These are phyloP conservation scores for Trypanosoma vivax DNA, from an alignment of 208 protist genomes.

Conservation along the genomic window DNA sequence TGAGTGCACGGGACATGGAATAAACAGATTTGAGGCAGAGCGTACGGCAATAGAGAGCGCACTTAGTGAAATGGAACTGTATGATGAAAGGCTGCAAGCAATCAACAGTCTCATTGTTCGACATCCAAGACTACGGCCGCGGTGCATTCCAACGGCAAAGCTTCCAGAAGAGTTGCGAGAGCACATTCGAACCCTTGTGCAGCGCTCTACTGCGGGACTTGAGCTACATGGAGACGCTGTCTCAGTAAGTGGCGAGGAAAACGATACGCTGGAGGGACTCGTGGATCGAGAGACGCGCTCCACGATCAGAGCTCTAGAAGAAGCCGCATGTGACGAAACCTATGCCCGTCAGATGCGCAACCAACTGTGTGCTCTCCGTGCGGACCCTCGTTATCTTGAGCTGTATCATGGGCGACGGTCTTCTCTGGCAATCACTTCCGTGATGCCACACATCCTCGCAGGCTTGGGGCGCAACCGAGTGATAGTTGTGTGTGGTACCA, in stretches of 20 bases:
- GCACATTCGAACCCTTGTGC: constrained; percentile 18
- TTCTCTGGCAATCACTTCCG: constrained; percentile 52
- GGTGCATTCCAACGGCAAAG: constrained; percentile 31
- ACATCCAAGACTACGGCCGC: constrained; percentile 35
- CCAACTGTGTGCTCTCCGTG: constrained; percentile 24
- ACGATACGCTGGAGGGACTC: not conserved
- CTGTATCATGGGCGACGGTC: constrained; percentile 52
- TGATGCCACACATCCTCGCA: constrained; percentile 41
- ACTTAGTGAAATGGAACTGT: constrained; percentile 51
- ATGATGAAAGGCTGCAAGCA: constrained; percentile 51
- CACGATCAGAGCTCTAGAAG: constrained; percentile 10
- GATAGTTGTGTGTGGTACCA: constrained; percentile 82
- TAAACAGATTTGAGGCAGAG: constrained; percentile 76
- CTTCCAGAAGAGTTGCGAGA: constrained; percentile 15
- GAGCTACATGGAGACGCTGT: not conserved
- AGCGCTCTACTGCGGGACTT: constrained; percentile 6
- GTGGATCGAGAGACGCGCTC: constrained; percentile 12
- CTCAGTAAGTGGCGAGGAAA: not conserved
- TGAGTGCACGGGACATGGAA: constrained; percentile 38
- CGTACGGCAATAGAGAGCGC: constrained; percentile 38
- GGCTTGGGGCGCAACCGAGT: constrained; percentile 60
- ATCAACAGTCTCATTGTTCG: constrained; percentile 44
- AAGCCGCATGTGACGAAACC: constrained; percentile 8
- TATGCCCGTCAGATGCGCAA: constrained; percentile 35
- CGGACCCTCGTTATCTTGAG: constrained; percentile 40